Conservation (phyloP, 371 early-diverging fungal genomes). For the Rhizomucor miehei region DNA sequence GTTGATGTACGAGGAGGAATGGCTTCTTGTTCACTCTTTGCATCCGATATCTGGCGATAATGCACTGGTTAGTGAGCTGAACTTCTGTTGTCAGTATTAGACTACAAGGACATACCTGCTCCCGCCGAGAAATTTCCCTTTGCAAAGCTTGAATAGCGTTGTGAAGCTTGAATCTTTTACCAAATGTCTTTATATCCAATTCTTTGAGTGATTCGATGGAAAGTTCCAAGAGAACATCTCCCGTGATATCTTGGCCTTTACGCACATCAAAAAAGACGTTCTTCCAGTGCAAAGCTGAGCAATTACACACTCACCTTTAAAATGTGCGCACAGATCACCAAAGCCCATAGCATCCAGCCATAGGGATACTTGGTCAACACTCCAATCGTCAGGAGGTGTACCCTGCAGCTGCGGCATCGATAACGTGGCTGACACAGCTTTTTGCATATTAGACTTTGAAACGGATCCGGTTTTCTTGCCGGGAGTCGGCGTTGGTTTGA, state of each 20-base stretch:
- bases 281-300: background rate
- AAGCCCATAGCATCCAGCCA: slow-evolving; percentile 57
- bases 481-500: slow-evolving; percentile 5
- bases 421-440: slow-evolving; percentile 9
- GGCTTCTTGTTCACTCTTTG: no score
- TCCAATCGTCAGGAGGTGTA: slow-evolving; percentile 43
- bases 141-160: slow-evolving; percentile 56
- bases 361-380: slow-evolving; percentile 37
- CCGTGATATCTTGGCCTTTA: slow-evolving; percentile 70
- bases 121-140: slow-evolving; percentile 1
- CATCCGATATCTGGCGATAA: no score
- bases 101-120: no score
- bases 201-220: slow-evolving; percentile 70
- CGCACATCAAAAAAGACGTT: background rate
- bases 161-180: slow-evolving; percentile 68
- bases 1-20: no score
- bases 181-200: slow-evolving; percentile 64
- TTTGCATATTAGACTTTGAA: slow-evolving; percentile 9
- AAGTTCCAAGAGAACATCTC: slow-evolving; percentile 64
- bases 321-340: slow-evolving; percentile 45
- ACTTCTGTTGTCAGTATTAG: no score
- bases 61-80: no score
- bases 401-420: slow-evolving; percentile 6
- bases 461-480: slow-evolving; percentile 12
- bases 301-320: slow-evolving; percentile 45